phyloP scores from a whole-genome alignment of 768 basidiomycete genomes.

The Tylopilus felleus region DNA sequence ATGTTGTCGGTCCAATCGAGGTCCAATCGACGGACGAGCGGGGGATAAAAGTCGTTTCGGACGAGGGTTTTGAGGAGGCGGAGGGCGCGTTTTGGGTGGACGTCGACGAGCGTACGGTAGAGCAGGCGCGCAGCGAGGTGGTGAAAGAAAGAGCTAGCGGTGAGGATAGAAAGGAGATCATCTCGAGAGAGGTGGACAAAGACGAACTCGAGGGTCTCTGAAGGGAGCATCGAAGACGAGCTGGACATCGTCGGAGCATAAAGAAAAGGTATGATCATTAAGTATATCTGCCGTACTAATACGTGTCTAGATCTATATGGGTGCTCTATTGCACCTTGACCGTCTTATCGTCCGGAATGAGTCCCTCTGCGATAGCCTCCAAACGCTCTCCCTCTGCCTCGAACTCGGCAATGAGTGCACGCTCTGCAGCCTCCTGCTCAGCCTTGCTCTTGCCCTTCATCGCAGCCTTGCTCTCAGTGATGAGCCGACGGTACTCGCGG shows the following conservation, averaged over 20 bases:
- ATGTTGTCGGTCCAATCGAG: conserved; percentile 38
- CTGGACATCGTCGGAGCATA: not conserved
- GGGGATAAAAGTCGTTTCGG: conserved; percentile 34
- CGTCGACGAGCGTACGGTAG: conserved; percentile 37
- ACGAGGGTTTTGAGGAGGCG: conserved; percentile 41
- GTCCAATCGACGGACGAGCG: conserved; percentile 45
- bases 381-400: conserved; percentile 71
- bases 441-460: conserved; percentile 53
- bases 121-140: conserved; percentile 31
- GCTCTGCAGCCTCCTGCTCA: conserved; percentile 54
- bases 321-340: conserved; percentile 26
- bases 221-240: conserved; percentile 26
- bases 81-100: conserved; percentile 31
- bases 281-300: conserved; percentile 8
- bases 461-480: conserved; percentile 57
- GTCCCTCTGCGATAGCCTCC: conserved; percentile 53
- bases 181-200: conserved; percentile 23
- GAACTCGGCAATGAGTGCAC: conserved; percentile 61
- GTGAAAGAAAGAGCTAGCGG: conserved; percentile 26
- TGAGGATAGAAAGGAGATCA: conserved; percentile 27
- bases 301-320: not conserved
- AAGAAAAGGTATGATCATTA: not conserved
- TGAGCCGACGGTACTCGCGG: conserved; percentile 66
- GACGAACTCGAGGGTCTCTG: conserved; percentile 37
- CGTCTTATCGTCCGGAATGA: conserved; percentile 14